These are phyloP conservation scores for Agapanthus africanus DNA, from an alignment of 106 monocot species.

Conservation along the genomic window DNA sequence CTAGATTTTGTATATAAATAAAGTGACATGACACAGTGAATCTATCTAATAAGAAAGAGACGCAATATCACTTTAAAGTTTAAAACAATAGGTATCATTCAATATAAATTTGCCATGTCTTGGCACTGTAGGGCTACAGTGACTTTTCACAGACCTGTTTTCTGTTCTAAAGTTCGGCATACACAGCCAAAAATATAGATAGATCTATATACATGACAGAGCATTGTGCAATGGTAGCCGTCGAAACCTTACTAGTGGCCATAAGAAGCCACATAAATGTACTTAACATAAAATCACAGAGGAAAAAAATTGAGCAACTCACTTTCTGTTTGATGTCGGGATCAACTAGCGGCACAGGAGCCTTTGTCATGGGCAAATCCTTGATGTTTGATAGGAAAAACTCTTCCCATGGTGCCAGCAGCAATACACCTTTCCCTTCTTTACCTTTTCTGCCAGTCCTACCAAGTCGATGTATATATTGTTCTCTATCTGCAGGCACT, in stretches of 20 bases:
- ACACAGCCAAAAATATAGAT: too few relatives aligned
- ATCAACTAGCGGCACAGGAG: conserved; percentile 37
- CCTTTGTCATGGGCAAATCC: conserved; percentile 56
- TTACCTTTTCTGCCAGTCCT: conserved; percentile 82
- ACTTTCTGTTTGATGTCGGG: conserved; percentile 55
- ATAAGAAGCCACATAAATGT: background rate
- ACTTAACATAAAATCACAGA: background rate
- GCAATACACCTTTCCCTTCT: conserved; percentile 56
- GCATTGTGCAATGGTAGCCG: background rate
- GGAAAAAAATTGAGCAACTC: conserved; percentile 4
- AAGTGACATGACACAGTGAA: too few relatives aligned
- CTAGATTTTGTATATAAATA: too few relatives aligned
- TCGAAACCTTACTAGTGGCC: background rate
- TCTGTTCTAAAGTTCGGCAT: too few relatives aligned
- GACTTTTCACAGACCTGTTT: too few relatives aligned
- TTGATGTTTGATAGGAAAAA: conserved; percentile 54
- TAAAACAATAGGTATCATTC: too few relatives aligned
- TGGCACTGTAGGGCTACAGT: too few relatives aligned
- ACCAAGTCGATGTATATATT: conserved; percentile 79
- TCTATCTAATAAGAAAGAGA: too few relatives aligned
- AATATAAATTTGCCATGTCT: too few relatives aligned
- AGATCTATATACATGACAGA: too few relatives aligned
- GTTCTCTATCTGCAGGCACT: conserved; percentile 76
- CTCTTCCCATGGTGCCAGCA: conserved; percentile 80
- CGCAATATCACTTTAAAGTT: too few relatives aligned